Base-by-base conservation (phyloP, 129 eudicot genomes). In the Artemisia argyi region DNA sequence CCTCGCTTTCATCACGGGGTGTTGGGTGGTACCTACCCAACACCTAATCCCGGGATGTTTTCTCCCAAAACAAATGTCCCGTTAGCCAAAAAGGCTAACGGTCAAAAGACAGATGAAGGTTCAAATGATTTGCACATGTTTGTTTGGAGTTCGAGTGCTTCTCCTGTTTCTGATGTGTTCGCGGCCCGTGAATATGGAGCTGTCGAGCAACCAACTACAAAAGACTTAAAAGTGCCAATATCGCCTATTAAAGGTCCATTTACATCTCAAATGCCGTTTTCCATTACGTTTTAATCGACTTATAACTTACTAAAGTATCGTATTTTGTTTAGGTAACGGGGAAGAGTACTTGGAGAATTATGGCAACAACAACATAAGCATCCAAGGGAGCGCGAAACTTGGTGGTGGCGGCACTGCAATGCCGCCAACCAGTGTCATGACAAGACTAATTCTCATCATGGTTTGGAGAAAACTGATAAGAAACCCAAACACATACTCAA, bases 371-470 rank as follows among this genome's bases (percentile, higher is more conserved):
- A 89, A 69, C 69, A 76, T 61, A 70, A 81, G 82, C 65, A 81
- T 83, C 3, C 82, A 83, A 52, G 79, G 79, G 67, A 12, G 79
- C 44, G 80, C 68, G 16, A 83, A 80, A 63, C 83, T 75, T 8
- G 61, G 48, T 42, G 53, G 16, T 50, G 83, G 73, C 42, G 73
- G 56, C 15, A 85, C 83, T 57, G 80, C 79, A n/a, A 82, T 93
- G 98, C 95, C 96, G 14, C 96, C 98, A 24, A 83, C 98, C 18
- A 89, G 98, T 72, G 98, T 92, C 0, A 92, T 89, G 96, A 92
- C 98, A 32, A 87, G 96, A 85, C 95, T 92, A n/a, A 93, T 93
- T 19, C 50, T 93, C 72, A 89, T 89, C 51, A 89, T 93, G 98
- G 98, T 93, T 44, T 87, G 98, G 98, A 84, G 96, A 74, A 93